Base-by-base conservation (phyloP, 2,329 filamentous ascomycete genomes). In the Fusarium sp. region DNA sequence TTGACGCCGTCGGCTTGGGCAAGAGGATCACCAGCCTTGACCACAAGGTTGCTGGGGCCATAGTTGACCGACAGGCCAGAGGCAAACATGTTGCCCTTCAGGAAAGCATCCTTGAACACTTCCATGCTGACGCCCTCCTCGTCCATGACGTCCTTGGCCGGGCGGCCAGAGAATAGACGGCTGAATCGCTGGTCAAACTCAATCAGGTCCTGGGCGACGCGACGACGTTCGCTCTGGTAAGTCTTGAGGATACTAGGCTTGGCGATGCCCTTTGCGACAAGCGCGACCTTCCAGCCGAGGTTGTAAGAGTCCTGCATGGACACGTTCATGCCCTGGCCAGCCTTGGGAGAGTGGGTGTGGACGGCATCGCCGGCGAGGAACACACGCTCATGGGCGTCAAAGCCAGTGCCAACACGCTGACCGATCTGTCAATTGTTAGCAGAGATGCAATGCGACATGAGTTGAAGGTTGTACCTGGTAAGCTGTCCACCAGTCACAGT, bases 261-360 rank as follows among this genome's bases (percentile, higher is more conserved):
- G 0, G 85, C 81, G 4, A 86, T 77, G 4, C 86, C 86, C 63
- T 86, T 87, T 27, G 82, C 77, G 0, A 87, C 86, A 1, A 82
- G 78, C 0, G 85, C 87, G 1, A 91, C 76, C 78, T 91, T 90
- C 88, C 88, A 91, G 0, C 87, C 88, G 0, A 90, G 85, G 63
- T 90, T 90, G 78, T 76, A 79, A 3, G 77, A 66, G 79, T 94
- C 92, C 75, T 93, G 91, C 89, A 94, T 92, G 33, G 86, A 89
- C 3, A 93, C 89, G 74, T 94, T 94, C 91, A 94, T 93, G 14
- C 92, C 92, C 77, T 93, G 91, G 2, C 91, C 91, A 1, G 90
- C 91, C 77, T 93, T 93, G 22, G 91, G 91, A 64, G 71, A 76
- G 71, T 88, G 86, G 1, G 86, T 89, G 74, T 87, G 86, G 1